These are phyloP conservation scores for Cytospora chrysosperma DNA, from an alignment of 2,329 filamentous ascomycete genomes.

Conservation along the genomic window DNA sequence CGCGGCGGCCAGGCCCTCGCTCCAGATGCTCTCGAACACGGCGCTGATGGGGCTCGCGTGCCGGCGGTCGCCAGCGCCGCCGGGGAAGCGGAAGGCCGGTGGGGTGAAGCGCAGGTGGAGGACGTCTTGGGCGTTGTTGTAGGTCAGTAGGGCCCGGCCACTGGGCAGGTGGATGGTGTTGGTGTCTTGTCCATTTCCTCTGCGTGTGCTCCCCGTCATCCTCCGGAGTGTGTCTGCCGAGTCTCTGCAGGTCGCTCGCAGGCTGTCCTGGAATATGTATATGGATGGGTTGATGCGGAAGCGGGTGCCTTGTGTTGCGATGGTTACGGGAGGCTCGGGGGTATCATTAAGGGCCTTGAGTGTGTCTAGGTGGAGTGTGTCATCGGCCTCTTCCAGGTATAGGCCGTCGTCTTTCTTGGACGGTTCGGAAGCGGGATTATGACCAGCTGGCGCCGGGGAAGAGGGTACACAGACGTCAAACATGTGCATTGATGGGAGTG, in stretches of 20 bases:
- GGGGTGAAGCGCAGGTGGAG: slow-evolving; percentile 21
- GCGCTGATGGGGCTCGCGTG: slow-evolving; percentile 13
- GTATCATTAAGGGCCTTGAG: background rate
- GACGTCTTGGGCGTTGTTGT: slow-evolving; percentile 23
- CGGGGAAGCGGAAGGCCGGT: background rate
- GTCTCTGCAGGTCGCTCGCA: slow-evolving; percentile 13
- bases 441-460: background rate
- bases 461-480: slow-evolving; percentile 27
- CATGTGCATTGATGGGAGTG: slow-evolving; percentile 27
- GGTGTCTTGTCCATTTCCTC: background rate
- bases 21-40: slow-evolving; percentile 22
- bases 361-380: slow-evolving; percentile 13
- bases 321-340: background rate
- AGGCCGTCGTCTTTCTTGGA: background rate
- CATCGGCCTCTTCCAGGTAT: slow-evolving; percentile 7
- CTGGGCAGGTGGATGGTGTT: slow-evolving; percentile 16
- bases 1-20: slow-evolving; percentile 11
- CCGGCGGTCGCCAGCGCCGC: background rate
- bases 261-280: slow-evolving; percentile 17
- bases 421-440: background rate
- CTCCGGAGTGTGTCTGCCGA: slow-evolving; percentile 1
- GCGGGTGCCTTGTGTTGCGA: slow-evolving; percentile 1
- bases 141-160: slow-evolving; percentile 8
- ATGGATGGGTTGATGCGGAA: slow-evolving; percentile 17
- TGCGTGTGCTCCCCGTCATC: background rate